Base-by-base conservation (phyloP, 305 asterid genomes). In the Ajuga reptans region DNA sequence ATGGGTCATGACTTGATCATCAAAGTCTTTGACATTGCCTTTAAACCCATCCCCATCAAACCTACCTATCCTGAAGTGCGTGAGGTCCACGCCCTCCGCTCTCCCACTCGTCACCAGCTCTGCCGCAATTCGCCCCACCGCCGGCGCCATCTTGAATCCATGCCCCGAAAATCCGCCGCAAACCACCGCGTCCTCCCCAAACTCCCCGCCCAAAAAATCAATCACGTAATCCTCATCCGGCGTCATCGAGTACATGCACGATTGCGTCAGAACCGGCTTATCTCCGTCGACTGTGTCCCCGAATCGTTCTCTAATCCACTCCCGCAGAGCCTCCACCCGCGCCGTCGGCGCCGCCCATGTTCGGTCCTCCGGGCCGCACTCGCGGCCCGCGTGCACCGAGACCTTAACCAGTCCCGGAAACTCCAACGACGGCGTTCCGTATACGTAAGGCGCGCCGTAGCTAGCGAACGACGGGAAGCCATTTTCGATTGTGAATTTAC, bases 161-260 rank as follows among this genome's bases (percentile, higher is more conserved):
- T 92, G 96, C 10, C 98, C 98, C 0, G 97, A 93, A 64, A 93
- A 90, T 3, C 97, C 97, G 10, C 95, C 97, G 71, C 85, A 94
- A 45, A 90, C 83, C 78, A 90, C 87, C 46, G 79, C 86, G 37
- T 84, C 83, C 55, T 85, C 72, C 57, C 88, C 91, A 9, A 90
- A 89, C 68, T 87, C 89, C 0, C 91, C 99, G 46, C 90, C 94
- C 77, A 93, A 27, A 39, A 87, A 90, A 70, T 93, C 98, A n/a
- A 93, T 84, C 64, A 90, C 90, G 59, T 67, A 90, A 43, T 93
- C 99, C 78, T 85, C 95, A 43, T 93, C 97, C 6, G 95, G 91
- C 39, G 94, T 90, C 95, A 93, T 85, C 1, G 99, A 90, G 63
- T 93, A 93, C 95, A 93, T 76, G 79, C 97, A 93, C 10, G 95